Evolutionary conservation across 345 rosid species (phyloP).

Genomic region (Eutrema yunnanense): DNA sequence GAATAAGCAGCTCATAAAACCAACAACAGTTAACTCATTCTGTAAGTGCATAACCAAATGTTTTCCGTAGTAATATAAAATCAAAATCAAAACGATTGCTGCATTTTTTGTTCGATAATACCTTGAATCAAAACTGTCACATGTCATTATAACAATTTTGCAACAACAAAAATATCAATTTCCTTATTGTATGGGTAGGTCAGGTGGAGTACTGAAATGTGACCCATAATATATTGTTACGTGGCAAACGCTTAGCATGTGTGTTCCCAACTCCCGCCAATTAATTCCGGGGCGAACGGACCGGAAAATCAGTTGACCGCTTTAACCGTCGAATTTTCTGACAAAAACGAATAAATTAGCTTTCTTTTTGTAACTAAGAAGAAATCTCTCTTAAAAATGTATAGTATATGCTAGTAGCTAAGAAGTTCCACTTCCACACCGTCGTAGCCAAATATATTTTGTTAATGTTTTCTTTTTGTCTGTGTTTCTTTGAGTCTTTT

Average conservation of each 20-base stretch:
- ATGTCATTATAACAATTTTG: background rate
- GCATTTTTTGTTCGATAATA: background rate
- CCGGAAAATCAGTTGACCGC: slow-evolving; percentile 25
- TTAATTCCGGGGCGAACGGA: slow-evolving; percentile 24
- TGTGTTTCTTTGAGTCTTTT: no score
- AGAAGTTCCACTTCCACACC: background rate
- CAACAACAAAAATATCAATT: background rate
- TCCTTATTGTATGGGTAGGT: slow-evolving; percentile 11
- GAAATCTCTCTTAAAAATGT: background rate
- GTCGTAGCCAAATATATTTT: no score
- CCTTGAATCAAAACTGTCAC: background rate
- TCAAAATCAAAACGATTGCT: background rate
- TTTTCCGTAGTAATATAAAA: background rate
- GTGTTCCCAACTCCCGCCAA: slow-evolving; percentile 18
- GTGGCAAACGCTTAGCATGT: slow-evolving; percentile 11
- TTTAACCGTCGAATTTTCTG: slow-evolving; percentile 23
- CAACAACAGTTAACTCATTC: background rate
- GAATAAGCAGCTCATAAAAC: background rate
- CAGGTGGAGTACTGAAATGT: slow-evolving; percentile 19
- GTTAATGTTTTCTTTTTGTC: no score
- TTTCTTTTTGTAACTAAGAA: slow-evolving; percentile 3
- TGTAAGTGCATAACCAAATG: background rate
- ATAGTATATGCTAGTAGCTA: background rate
- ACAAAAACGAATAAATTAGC: background rate
- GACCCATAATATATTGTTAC: background rate